Evolutionary conservation across 1,139 yeast species (phyloP), one percentile per base, ranked within the genome.

Genomic region (Geotrichum histeridarum): DNA sequence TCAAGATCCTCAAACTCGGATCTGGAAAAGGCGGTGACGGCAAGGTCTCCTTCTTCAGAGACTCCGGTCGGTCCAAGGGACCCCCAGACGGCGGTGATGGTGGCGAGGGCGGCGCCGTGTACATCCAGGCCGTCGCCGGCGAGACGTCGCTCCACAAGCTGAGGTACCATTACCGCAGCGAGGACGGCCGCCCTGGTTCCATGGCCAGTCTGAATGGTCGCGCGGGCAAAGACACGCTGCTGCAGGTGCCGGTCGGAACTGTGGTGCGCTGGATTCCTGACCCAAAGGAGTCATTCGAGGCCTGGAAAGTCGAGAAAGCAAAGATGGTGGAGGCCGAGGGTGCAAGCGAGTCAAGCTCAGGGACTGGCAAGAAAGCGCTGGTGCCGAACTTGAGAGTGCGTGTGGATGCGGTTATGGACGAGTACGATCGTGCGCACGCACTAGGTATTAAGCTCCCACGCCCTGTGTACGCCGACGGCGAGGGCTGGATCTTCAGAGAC

Each of bases 41-140:
- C 6, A 77, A 82, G 49, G 85, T 89, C 0, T 85, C 97, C 0
- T 93, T 93, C 68, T 79, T 85, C 60, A 74, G 96, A 58, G 98
- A 89, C 63, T 88, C 96, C 1, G 87, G 90, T 51, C 73, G 88
- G 44, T 78, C 96, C 0, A 77, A 78, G 17, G 99, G 99, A 0
- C 98, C 99, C 0, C 95, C 99, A 0, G 96, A 91, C 69, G 99
- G 99, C 27, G 99, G 99, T 14, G 98, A 93, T 70, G 99, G 99
- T 27, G 99, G 99, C 5, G 74, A 77, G 58, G 99, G 99, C 11
- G 99, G 99, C 1, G 78, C 86, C 54, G 79, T 93, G 2, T 91
- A 84, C 66, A 79, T 93, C 4, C 87, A 83, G 66, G 96, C 95
- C 1, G 83, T 84, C 1, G 82, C 80, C 45, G 87, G 86, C 14